phyloP scores from a whole-genome alignment of 2,329 filamentous ascomycete species.

The Cryoendolithus antarcticus region DNA sequence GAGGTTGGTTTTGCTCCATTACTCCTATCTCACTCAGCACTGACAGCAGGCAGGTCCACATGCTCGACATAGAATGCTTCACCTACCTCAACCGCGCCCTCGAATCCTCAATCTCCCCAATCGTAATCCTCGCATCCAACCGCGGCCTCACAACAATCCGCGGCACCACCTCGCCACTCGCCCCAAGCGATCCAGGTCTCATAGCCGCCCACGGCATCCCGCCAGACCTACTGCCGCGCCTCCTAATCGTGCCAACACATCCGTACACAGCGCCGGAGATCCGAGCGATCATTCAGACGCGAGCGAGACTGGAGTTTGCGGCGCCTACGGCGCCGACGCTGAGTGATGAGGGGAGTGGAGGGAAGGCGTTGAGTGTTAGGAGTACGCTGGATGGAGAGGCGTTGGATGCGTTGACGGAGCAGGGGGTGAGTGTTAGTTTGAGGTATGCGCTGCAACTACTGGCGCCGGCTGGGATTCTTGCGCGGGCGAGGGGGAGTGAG shows the following conservation, averaged over 20 bases:
- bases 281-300: conserved; percentile 77
- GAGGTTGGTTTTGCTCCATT: conserved; percentile 49
- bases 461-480: conserved; percentile 80
- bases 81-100: conserved; percentile 98
- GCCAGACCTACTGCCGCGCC: conserved; percentile 79
- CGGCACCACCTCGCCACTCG: conserved; percentile 41
- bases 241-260: conserved; percentile 92
- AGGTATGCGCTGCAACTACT: conserved; percentile 88
- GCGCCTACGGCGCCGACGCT: conserved; percentile 22
- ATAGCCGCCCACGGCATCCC: conserved; percentile 83
- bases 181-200: conserved; percentile 53
- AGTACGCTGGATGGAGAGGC: conserved; percentile 70
- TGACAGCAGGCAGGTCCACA: conserved; percentile 61
- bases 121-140: conserved; percentile 95
- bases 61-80: conserved; percentile 99
- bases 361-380: conserved; percentile 53
- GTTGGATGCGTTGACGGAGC: conserved; percentile 72
- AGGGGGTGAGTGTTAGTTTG: conserved; percentile 80
- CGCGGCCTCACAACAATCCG: conserved; percentile 87
- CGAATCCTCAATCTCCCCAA: conserved; percentile 86
- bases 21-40: conserved; percentile 12
- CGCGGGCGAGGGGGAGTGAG: conserved; percentile 48
- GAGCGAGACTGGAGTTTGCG: conserved; percentile 39
- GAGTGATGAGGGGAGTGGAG: conserved; percentile 13
- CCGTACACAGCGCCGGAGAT: conserved; percentile 83